A percentile compares a stretch with the other conserved stretches of the same genome.
These are phyloP conservation scores for Globisporangium mamillatum DNA, from an alignment of 352 stramenopile genomes.

Conservation along the genomic window DNA sequence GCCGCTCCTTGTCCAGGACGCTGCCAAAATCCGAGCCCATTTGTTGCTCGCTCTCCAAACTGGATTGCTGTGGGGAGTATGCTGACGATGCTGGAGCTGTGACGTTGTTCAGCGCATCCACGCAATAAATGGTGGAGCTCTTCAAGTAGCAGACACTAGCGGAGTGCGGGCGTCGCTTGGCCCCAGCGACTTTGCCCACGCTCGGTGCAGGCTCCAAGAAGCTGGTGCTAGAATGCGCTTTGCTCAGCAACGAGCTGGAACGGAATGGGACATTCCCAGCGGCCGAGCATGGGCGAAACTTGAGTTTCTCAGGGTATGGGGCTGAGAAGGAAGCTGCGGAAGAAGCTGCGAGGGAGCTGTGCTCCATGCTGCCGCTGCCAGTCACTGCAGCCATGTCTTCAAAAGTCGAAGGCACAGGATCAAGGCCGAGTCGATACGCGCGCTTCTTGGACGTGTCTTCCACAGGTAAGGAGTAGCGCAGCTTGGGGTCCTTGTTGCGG, in stretches of 20 bases:
- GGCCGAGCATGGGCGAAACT: conserved; percentile 40
- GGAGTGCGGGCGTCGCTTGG: conserved; percentile 44
- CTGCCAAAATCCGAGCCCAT: conserved; percentile 27
- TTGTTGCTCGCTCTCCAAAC: background rate
- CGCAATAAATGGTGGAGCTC: conserved; percentile 55
- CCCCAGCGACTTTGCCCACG: conserved; percentile 44
- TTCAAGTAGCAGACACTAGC: conserved; percentile 53
- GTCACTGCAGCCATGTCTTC: background rate
- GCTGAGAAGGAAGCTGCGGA: background rate
- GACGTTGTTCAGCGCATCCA: conserved; percentile 14
- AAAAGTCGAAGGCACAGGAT: conserved; percentile 31
- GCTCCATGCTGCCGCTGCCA: background rate
- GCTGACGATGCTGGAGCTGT: background rate
- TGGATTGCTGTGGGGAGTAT: background rate
- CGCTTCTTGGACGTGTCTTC: conserved; percentile 36
- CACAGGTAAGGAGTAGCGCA: conserved; percentile 50
- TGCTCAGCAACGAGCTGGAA: background rate
- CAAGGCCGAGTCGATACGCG: conserved; percentile 53
- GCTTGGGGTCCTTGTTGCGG: conserved; percentile 34
- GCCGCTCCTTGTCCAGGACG: conserved; percentile 38
- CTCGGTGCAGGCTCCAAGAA: conserved; percentile 7
- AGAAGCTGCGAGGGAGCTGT: background rate
- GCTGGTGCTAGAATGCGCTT: background rate
- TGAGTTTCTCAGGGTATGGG: background rate
- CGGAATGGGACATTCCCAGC: conserved; percentile 19